Evolutionary conservation across 179 eudicot genomes (phyloP).

Genomic region (Silene coronaria): DNA sequence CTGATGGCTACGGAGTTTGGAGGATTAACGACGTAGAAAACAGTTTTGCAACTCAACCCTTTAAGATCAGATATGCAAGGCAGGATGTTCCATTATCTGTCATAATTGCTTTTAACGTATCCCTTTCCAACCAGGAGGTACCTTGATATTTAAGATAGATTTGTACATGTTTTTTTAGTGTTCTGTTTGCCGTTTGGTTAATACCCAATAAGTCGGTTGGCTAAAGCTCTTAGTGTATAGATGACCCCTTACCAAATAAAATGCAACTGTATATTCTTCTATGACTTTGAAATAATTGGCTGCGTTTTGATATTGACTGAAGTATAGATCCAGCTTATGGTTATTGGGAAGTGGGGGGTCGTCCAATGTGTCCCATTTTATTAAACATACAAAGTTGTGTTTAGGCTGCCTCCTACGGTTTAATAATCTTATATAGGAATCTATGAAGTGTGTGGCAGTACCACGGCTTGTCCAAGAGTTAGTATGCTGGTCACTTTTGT

Average conservation of each 20-base stretch:
- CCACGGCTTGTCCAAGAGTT: neutral
- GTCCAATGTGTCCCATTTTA: neutral
- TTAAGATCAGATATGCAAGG: constrained; percentile 90
- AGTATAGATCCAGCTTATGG: neutral
- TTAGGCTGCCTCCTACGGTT: neutral
- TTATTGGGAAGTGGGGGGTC: neutral
- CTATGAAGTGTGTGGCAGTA: neutral
- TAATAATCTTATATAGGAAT: neutral
- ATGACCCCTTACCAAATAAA: neutral
- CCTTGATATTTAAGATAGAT: neutral
- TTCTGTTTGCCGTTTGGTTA: neutral
- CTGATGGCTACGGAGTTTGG: constrained; percentile 79
- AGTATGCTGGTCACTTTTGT: neutral
- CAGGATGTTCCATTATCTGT: constrained; percentile 86
- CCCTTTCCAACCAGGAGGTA: constrained; percentile 64
- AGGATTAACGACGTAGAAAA: constrained; percentile 86
- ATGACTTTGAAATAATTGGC: constrained; percentile 4
- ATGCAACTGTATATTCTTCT: neutral
- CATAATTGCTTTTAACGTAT: constrained; percentile 79
- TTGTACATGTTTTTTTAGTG: constrained; percentile 12
- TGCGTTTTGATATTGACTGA: neutral
- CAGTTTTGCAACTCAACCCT: constrained; percentile 91
- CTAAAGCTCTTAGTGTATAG: neutral
- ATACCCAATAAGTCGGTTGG: constrained; percentile 3
- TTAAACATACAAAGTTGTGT: constrained; percentile 1